Conservation (phyloP, 805 yeast species). For the Candida pseudofarinosa region DNA sequence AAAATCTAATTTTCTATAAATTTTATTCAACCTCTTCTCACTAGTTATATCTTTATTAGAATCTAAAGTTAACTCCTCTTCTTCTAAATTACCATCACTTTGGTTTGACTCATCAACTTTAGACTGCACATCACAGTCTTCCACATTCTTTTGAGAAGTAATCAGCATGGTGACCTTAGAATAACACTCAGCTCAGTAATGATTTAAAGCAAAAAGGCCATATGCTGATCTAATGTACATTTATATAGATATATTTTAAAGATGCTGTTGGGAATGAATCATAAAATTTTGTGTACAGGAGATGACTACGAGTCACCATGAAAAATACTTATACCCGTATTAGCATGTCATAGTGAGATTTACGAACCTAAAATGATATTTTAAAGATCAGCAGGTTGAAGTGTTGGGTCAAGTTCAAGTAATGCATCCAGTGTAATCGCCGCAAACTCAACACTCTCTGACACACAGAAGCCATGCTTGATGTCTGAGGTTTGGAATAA, state of each 20-base stretch:
- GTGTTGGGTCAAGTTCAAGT: slow-evolving; percentile 1
- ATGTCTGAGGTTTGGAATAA: slow-evolving; percentile 34
- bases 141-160: not conserved
- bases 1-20: slow-evolving; percentile 60
- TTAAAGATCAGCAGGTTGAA: not conserved
- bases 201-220: too few species aligned
- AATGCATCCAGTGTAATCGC: slow-evolving; percentile 28
- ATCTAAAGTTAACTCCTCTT: slow-evolving; percentile 3
- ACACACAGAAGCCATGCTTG: slow-evolving; percentile 59
- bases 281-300: not conserved
- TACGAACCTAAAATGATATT: too few species aligned
- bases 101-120: not conserved
- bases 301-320: slow-evolving; percentile 8
- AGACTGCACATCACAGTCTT: not conserved
- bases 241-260: not conserved
- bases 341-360: too few species aligned
- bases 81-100: not conserved
- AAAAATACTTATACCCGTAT: too few species aligned
- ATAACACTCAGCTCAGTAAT: too few species aligned
- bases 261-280: not conserved
- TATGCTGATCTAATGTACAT: not conserved
- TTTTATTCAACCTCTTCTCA: slow-evolving; percentile 40
- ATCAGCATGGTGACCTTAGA: too few species aligned
- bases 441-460: slow-evolving; percentile 51
- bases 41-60: slow-evolving; percentile 3